Conservation (phyloP, 1,139 yeast species). For the Nakaseomyces nivariensis region DNA sequence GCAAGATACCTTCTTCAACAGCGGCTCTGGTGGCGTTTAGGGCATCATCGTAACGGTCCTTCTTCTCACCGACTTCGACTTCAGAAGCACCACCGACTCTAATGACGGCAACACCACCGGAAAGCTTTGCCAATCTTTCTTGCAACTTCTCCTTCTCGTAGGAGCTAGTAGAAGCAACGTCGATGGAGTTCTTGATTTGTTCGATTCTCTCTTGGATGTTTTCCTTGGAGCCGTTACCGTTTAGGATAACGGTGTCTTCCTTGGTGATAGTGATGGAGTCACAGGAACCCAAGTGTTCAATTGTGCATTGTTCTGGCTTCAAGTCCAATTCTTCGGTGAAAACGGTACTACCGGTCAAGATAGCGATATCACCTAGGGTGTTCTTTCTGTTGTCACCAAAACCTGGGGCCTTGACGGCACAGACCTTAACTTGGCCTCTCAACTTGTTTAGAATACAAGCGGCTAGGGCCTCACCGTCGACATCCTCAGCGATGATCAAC, state of each 20-base stretch:
- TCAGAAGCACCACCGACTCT: conserved; percentile 98
- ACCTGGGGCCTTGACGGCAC: conserved; percentile 99
- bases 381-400: conserved; percentile 99
- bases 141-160: conserved; percentile 96
- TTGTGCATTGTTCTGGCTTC: conserved; percentile 92
- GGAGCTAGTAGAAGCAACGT: conserved; percentile 72
- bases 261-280: conserved; percentile 92
- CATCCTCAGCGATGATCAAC: conserved; percentile 90
- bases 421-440: conserved; percentile 98
- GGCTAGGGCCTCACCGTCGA: conserved; percentile 98
- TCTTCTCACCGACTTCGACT: conserved; percentile 99
- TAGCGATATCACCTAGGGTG: conserved; percentile 94
- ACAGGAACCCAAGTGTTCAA: conserved; percentile 85
- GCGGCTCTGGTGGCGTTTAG: conserved; percentile 99
- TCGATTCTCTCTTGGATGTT: conserved; percentile 86
- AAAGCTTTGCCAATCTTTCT: conserved; percentile 95
- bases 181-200: conserved; percentile 81
- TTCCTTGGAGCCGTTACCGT: conserved; percentile 93
- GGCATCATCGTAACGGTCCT: conserved; percentile 99
- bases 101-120: conserved; percentile 98
- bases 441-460: conserved; percentile 97
- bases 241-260: conserved; percentile 92
- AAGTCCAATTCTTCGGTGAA: conserved; percentile 97
- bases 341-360: conserved; percentile 94
- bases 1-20: conserved; percentile 97